phyloP scores from a whole-genome alignment of 2,329 filamentous ascomycete genomes.

The Aspergillus hortae region DNA sequence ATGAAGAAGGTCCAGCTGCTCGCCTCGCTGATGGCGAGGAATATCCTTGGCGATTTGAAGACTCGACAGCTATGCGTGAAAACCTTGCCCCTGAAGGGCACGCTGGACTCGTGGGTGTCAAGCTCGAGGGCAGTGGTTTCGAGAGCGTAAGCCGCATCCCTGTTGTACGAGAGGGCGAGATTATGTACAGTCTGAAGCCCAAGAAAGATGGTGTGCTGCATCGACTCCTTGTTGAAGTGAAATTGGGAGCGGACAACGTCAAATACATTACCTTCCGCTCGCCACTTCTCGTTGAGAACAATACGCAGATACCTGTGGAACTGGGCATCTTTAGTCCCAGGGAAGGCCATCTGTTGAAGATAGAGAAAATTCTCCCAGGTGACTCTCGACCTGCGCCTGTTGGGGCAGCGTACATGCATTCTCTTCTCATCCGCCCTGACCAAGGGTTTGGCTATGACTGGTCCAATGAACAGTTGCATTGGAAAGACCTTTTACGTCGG shows the following conservation, averaged over 20 bases:
- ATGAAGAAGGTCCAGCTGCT: constrained; percentile 63
- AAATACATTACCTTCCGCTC: constrained; percentile 97
- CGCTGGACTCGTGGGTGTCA: constrained; percentile 73
- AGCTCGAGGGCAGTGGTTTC: constrained; percentile 90
- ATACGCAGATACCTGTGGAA: constrained; percentile 93
- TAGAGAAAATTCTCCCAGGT: constrained; percentile 93
- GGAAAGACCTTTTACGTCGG: constrained; percentile 82
- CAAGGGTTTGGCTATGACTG: constrained; percentile 95
- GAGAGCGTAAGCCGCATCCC: constrained; percentile 84
- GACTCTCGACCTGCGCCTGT: constrained; percentile 87
- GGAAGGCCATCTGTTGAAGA: constrained; percentile 88
- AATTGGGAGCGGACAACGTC: constrained; percentile 87
- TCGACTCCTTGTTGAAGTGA: constrained; percentile 86
- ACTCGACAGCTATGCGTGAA: constrained; percentile 94
- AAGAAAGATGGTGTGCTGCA: constrained; percentile 82
- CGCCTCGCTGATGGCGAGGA: constrained; percentile 86
- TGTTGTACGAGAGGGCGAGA: constrained; percentile 91
- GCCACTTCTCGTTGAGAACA: constrained; percentile 87
- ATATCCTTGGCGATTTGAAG: constrained; percentile 92
- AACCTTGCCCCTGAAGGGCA: constrained; percentile 80
- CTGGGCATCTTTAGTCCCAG: constrained; percentile 84
- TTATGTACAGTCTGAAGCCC: constrained; percentile 81
- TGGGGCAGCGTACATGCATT: constrained; percentile 86
- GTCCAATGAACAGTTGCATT: constrained; percentile 86
- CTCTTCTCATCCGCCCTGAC: constrained; percentile 81